These are phyloP conservation scores for Wallacemonas collosoma DNA, from an alignment of 208 protist genomes.

Conservation along the genomic window DNA sequence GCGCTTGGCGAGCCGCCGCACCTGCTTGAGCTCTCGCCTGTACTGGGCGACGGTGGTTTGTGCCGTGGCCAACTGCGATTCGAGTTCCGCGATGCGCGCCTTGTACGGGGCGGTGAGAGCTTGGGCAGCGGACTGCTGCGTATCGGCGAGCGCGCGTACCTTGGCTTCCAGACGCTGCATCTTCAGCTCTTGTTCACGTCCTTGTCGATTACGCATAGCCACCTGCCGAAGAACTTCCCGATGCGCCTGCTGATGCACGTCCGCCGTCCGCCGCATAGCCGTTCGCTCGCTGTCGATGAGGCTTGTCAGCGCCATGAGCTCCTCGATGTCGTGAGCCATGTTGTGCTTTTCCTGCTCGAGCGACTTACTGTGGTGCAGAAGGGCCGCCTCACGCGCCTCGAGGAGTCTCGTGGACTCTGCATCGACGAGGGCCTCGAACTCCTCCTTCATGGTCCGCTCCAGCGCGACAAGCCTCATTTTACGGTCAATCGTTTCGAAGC, in stretches of 20 bases:
- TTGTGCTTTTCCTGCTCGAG: conserved; percentile 55
- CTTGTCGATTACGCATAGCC: conserved; percentile 38
- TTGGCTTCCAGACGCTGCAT: conserved; percentile 57
- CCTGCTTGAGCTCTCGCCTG: conserved; percentile 51
- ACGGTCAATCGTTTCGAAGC: conserved; percentile 80
- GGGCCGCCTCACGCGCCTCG: conserved; percentile 38
- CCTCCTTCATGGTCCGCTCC: conserved; percentile 69
- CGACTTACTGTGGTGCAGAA: conserved; percentile 47
- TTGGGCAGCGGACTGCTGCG: conserved; percentile 30
- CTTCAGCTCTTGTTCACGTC: conserved; percentile 49
- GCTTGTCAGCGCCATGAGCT: conserved; percentile 62
- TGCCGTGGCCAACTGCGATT: conserved; percentile 51
- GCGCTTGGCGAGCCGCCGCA: conserved; percentile 46
- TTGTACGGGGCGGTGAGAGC: conserved; percentile 41
- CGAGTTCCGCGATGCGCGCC: conserved; percentile 36
- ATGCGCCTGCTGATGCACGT: conserved; percentile 60
- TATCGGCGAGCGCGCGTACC: conserved; percentile 41
- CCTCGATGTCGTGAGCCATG: conserved; percentile 64
- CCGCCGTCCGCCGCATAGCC: conserved; percentile 40
- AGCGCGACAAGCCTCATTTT: conserved; percentile 81
- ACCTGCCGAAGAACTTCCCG: conserved; percentile 60
- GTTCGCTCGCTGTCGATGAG: conserved; percentile 49
- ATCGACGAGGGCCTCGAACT: conserved; percentile 61
- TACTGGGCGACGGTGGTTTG: conserved; percentile 43
- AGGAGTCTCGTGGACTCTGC: conserved; percentile 43